Percentiles rank a stretch among this genome's conserved stretches.
These are phyloP conservation scores for Lineolata rhizophorae DNA, from an alignment of 495 filamentous ascomycete genomes.

Conservation along the genomic window DNA sequence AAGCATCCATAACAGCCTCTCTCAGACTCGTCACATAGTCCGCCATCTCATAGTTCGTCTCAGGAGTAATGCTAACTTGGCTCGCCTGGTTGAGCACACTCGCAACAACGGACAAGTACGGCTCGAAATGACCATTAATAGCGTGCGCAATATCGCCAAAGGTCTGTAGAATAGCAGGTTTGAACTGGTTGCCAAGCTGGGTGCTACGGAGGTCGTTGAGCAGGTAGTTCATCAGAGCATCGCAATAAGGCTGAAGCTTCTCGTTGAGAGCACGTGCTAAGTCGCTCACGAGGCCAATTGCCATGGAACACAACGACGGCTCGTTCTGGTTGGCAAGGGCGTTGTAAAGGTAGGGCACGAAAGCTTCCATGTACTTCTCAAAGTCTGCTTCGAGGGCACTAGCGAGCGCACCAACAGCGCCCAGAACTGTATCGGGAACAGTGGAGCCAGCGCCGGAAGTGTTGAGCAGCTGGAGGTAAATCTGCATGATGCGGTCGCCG, in stretches of 20 bases:
- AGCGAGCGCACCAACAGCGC: constrained; percentile 65
- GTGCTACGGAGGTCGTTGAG: constrained; percentile 66
- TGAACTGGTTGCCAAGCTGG: constrained; percentile 78
- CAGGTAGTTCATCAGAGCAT: constrained; percentile 91
- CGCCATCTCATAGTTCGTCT: constrained; percentile 69
- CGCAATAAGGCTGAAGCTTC: constrained; percentile 80
- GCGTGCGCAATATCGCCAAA: constrained; percentile 97
- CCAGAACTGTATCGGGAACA: constrained; percentile 84
- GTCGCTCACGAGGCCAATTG: constrained; percentile 90
- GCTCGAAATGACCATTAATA: constrained; percentile 79
- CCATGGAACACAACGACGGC: constrained; percentile 82
- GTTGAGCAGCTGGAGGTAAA: constrained; percentile 55
- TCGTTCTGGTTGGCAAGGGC: constrained; percentile 91
- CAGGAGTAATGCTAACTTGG: constrained; percentile 44
- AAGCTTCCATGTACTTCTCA: constrained; percentile 88
- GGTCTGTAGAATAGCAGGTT: constrained; percentile 91
- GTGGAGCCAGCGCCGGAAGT: constrained; percentile 72
- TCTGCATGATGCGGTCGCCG: constrained; percentile 81
- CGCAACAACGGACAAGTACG: constrained; percentile 76
- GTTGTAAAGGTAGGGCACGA: constrained; percentile 74
- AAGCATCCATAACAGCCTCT: constrained; percentile 97
- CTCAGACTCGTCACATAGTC: constrained; percentile 88
- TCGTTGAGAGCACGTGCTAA: constrained; percentile 80
- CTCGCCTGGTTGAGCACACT: constrained; percentile 87
- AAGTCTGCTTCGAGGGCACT: constrained; percentile 83